Base-by-base conservation (phyloP, 148 eudicot genomes). In the Rhododendron kiyosumense region DNA sequence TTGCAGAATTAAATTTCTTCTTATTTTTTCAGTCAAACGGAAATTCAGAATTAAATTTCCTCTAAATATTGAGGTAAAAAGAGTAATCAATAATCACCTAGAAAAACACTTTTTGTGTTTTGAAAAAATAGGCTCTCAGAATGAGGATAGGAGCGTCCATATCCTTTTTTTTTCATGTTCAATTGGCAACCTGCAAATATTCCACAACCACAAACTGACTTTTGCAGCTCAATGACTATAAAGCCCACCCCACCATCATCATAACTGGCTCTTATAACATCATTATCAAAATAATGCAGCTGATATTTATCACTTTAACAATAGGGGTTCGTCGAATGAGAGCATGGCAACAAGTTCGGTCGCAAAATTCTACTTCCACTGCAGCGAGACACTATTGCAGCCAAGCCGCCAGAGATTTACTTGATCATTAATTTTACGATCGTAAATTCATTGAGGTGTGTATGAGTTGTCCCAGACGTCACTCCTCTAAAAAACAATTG, bases 161-260 rank as follows among this genome's bases (percentile, higher is more conserved):
- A 69, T 69, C 36, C 30, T 69, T 3, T 69, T 3, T 69, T 69
- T 69, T 30, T 28, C 36, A 13, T 69, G 18, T 30, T 69, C 75
- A 28, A 63, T 24, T 57, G 28, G 28, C 69, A 63, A 63, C 15
- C 18, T 69, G 75, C 75, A 36, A 69, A 69, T 69, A 69, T 69
- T 69, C 75, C 38, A 69, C 75, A 69, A 69, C 75, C 75, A 28
- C 75, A 69, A 30, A 69, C 75, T 69, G 75, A 69, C 75, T 69
- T 69, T 69, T 28, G 75, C 75, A 69, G 36, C 75, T 69, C 18
- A 28, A 28, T 11, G 7, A 30, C 75, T 63, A 20, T 11, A 36
- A 69, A 28, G 18, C 75, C 38, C 34, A 11, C 75, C 75, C 36
- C 75, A 69, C 36, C 75, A 69, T 13, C 36, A 69, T 13, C 75